phyloP scores from a whole-genome alignment of 2,329 filamentous ascomycete species.

The Coniochaeta prunicola region DNA sequence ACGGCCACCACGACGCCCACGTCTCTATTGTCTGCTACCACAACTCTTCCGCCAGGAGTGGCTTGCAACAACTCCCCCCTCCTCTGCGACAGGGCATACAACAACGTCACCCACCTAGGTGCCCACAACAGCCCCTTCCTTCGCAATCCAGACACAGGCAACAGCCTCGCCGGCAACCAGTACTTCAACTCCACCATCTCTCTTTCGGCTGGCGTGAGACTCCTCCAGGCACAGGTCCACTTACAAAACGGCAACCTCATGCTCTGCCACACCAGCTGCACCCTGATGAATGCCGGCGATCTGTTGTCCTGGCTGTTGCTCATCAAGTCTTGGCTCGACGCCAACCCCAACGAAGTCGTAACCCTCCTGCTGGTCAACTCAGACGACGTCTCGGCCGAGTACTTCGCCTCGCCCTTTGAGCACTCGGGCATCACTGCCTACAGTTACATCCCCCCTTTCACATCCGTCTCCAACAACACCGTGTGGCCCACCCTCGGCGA shows the following conservation, averaged over 20 bases:
- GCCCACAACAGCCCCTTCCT: conserved; percentile 71
- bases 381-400: conserved; percentile 46
- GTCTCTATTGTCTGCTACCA: conserved; percentile 10
- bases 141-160: conserved; percentile 51
- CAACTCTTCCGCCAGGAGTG: conserved; percentile 18
- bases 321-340: conserved; percentile 63
- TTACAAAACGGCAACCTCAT: conserved; percentile 49
- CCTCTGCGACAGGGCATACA: conserved; percentile 65
- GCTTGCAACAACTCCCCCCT: conserved; percentile 77
- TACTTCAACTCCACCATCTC: conserved; percentile 66
- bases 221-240: conserved; percentile 69
- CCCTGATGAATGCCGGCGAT: conserved; percentile 60
- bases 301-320: conserved; percentile 55
- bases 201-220: conserved; percentile 61
- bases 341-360: conserved; percentile 66
- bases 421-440: conserved; percentile 52
- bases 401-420: conserved; percentile 48
- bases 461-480: conserved; percentile 20
- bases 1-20: conserved; percentile 13
- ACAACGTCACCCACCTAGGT: conserved; percentile 70
- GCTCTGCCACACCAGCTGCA: conserved; percentile 64
- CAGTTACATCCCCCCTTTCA: conserved; percentile 44
- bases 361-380: conserved; percentile 69
- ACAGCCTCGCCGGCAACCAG: conserved; percentile 59
- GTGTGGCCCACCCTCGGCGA: conserved; percentile 65